Evolutionary conservation across 768 basidiomycete genomes (phyloP).

Genomic region (Leccinum uliginosum): DNA sequence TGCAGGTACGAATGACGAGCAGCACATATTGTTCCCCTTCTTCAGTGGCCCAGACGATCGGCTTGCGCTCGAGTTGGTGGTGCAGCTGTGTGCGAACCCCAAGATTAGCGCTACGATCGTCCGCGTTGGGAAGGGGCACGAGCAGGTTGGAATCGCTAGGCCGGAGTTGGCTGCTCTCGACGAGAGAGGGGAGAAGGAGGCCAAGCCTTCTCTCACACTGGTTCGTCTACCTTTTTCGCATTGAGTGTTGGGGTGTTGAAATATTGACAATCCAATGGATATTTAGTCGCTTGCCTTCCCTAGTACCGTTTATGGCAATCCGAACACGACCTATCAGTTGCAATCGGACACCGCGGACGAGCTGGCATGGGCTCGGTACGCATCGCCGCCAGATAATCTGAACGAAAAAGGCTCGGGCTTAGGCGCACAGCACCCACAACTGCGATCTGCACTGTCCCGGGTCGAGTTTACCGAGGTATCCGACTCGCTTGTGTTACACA

Average conservation of each 20-base stretch:
- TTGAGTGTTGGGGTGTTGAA: neutral
- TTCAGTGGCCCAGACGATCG: slow-evolving; percentile 95
- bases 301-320: slow-evolving; percentile 70
- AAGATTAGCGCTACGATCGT: slow-evolving; percentile 71
- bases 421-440: neutral
- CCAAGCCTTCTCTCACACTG: neutral
- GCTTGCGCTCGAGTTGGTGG: slow-evolving; percentile 72
- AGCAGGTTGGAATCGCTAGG: slow-evolving; percentile 50
- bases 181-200: slow-evolving; percentile 37
- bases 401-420: slow-evolving; percentile 2
- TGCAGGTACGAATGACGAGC: slow-evolving; percentile 25
- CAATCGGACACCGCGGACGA: slow-evolving; percentile 82
- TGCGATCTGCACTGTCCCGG: slow-evolving; percentile 48
- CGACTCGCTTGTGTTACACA: slow-evolving; percentile 53
- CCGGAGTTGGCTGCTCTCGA: slow-evolving; percentile 54
- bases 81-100: slow-evolving; percentile 68
- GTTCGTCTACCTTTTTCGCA: slow-evolving; percentile 8
- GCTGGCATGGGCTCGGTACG: slow-evolving; percentile 66
- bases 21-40: slow-evolving; percentile 84
- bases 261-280: neutral
- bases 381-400: slow-evolving; percentile 21
- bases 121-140: slow-evolving; percentile 42
- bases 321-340: slow-evolving; percentile 60
- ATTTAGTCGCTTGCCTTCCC: slow-evolving; percentile 45
- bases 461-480: slow-evolving; percentile 55